A percentile compares a stretch with the other conserved stretches of the same genome.
Evolutionary conservation across 768 basidiomycete genomes (phyloP).

Genomic region (Lentinula sp.): DNA sequence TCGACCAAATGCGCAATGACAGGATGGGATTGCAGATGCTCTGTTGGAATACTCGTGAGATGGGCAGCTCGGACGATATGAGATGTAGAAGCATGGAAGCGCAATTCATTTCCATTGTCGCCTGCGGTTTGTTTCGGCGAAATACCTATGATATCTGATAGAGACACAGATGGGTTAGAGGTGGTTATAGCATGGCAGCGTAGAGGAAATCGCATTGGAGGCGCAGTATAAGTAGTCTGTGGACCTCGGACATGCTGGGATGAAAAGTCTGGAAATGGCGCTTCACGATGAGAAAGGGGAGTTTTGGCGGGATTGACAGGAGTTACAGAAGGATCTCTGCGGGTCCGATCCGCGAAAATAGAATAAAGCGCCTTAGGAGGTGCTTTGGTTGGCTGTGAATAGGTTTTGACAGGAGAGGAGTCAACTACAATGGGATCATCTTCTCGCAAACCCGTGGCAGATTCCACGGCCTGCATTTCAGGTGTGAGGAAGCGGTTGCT

Average conservation of each 20-base stretch:
- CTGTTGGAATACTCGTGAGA: constrained; percentile 21
- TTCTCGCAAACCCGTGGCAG: constrained; percentile 22
- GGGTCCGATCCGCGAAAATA: constrained; percentile 34
- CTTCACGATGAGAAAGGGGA: constrained; percentile 9
- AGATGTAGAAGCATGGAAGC: background rate
- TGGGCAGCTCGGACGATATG: background rate
- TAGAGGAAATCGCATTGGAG: constrained; percentile 2
- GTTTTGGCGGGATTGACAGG: background rate
- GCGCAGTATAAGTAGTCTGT: constrained; percentile 32
- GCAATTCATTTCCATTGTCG: background rate
- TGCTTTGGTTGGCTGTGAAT: constrained; percentile 6
- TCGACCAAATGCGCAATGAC: constrained; percentile 37
- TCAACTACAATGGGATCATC: constrained; percentile 37
- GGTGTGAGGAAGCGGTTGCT: background rate
- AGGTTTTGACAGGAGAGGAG: constrained; percentile 29
- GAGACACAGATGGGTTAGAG: background rate
- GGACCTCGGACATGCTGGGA: constrained; percentile 59
- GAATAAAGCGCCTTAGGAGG: constrained; percentile 31
- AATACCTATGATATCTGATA: background rate
- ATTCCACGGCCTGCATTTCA: background rate
- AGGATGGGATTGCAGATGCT: constrained; percentile 37
- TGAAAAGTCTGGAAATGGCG: constrained; percentile 42
- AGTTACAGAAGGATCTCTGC: background rate
- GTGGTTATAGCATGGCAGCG: background rate
- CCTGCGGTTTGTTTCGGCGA: no score